These are phyloP conservation scores for Umbilicaria muhlenbergii DNA, from an alignment of 495 filamentous ascomycete species.

Conservation along the genomic window DNA sequence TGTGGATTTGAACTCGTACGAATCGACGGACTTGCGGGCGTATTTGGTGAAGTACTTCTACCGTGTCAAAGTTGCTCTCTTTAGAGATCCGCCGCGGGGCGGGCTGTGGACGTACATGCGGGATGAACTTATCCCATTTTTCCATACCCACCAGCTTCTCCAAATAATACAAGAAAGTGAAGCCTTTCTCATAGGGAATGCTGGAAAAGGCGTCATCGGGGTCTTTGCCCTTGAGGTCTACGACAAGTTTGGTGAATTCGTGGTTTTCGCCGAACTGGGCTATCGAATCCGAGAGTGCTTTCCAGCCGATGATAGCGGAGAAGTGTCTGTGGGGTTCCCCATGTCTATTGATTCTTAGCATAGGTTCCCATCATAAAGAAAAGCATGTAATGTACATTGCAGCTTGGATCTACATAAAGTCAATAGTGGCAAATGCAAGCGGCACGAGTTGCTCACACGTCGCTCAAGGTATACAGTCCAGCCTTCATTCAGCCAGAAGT, in stretches of 20 bases:
- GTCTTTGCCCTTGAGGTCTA: constrained; percentile 75
- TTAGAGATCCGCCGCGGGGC: not conserved
- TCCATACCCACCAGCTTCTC: constrained; percentile 73
- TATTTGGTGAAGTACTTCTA: constrained; percentile 67
- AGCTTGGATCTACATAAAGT: constrained; percentile 13
- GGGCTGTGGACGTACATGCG: constrained; percentile 35
- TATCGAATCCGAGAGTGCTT: constrained; percentile 56
- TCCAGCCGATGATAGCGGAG: constrained; percentile 69
- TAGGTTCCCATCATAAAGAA: no score
- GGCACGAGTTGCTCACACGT: constrained; percentile 27
- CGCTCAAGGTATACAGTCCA: constrained; percentile 94
- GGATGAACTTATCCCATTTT: constrained; percentile 87
- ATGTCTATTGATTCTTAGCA: constrained; percentile 25
- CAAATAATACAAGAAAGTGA: constrained; percentile 66
- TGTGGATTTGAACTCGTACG: constrained; percentile 80
- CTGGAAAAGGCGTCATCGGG: constrained; percentile 90
- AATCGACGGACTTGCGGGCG: constrained; percentile 68
- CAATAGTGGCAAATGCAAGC: not conserved
- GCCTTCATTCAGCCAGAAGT: constrained; percentile 95
- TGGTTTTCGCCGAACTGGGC: constrained; percentile 62
- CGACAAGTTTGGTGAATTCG: constrained; percentile 81
- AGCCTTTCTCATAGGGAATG: constrained; percentile 63
- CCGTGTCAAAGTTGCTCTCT: constrained; percentile 5
- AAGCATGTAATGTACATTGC: constrained; percentile 10
- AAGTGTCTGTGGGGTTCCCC: constrained; percentile 80